phyloP scores from a whole-genome alignment of 169 alveolate genomes.

The Babesia ovis region DNA sequence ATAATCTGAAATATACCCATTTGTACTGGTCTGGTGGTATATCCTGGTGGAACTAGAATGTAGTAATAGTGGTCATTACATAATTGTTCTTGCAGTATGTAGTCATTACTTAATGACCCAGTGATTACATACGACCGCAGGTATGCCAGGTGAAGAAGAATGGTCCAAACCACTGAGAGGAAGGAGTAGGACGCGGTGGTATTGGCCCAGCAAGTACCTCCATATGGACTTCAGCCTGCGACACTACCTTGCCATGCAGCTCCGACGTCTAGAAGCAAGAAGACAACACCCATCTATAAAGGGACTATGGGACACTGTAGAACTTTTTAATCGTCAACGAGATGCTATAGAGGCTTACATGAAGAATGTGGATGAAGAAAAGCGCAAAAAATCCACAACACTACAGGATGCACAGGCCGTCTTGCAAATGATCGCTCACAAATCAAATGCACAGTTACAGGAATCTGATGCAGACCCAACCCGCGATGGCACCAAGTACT shows the following conservation, averaged over 20 bases:
- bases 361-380: constrained; percentile 41
- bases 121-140: too few relatives aligned
- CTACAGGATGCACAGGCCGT: constrained; percentile 54
- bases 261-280: constrained; percentile 65
- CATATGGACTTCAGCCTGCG: constrained; percentile 76
- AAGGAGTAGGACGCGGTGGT: constrained; percentile 71
- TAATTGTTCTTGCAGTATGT: too few relatives aligned
- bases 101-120: too few relatives aligned
- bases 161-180: constrained; percentile 79
- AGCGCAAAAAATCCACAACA: constrained; percentile 35
- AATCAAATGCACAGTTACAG: constrained; percentile 3
- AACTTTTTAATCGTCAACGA: constrained; percentile 13
- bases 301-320: constrained; percentile 56
- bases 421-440: constrained; percentile 10
- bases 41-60: too few relatives aligned
- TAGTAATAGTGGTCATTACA: too few relatives aligned
- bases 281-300: constrained; percentile 50
- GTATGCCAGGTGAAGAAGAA: constrained; percentile 77
- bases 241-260: constrained; percentile 76
- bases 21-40: too few relatives aligned
- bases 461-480: neutral
- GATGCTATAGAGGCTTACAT: constrained; percentile 17
- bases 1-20: too few relatives aligned
- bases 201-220: constrained; percentile 80
- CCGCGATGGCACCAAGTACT: neutral